Evolutionary conservation across 179 eudicot species (phyloP).

Genomic region (Monotropa hypopitys): DNA sequence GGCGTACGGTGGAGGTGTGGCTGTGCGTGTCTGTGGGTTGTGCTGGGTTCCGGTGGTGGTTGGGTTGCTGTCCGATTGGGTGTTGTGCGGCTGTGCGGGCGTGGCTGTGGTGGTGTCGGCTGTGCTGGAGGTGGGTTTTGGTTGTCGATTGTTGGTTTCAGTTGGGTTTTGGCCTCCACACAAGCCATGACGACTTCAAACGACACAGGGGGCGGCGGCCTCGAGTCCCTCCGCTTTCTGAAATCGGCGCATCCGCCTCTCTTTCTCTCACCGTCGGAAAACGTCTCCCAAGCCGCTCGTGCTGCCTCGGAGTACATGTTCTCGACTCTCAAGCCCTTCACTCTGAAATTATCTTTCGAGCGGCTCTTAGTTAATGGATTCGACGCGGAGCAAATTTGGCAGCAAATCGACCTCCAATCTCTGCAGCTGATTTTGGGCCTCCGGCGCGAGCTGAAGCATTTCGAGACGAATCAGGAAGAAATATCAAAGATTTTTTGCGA

Average conservation of each 20-base stretch:
- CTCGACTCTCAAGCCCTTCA: slow-evolving; percentile 41
- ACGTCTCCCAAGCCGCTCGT: slow-evolving; percentile 47
- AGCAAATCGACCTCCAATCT: slow-evolving; percentile 72
- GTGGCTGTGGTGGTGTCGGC: too few relatives aligned
- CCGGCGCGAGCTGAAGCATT: slow-evolving; percentile 36
- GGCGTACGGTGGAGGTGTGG: too few relatives aligned
- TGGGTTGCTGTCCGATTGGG: too few relatives aligned
- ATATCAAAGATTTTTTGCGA: slow-evolving; percentile 28
- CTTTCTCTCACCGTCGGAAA: slow-evolving; percentile 41
- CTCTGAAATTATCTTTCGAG: slow-evolving; percentile 55
- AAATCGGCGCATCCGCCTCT: slow-evolving; percentile 52
- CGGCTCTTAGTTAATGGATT: slow-evolving; percentile 49
- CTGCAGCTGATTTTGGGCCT: slow-evolving; percentile 47
- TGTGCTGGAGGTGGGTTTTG: too few relatives aligned
- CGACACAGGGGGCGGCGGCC: background rate
- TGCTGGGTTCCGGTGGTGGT: too few relatives aligned
- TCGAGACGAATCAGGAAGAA: slow-evolving; percentile 49
- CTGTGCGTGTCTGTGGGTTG: too few relatives aligned
- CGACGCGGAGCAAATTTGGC: slow-evolving; percentile 92
- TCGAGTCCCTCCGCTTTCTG: slow-evolving; percentile 43
- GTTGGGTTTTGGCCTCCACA: too few relatives aligned
- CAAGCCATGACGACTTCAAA: slow-evolving; percentile 1
- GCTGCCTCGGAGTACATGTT: slow-evolving; percentile 42
- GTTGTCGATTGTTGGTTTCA: too few relatives aligned
- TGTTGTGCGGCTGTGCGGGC: too few relatives aligned